phyloP scores from a whole-genome alignment of 1,284 basidiomycete genomes.

The Coniophora puteana region DNA sequence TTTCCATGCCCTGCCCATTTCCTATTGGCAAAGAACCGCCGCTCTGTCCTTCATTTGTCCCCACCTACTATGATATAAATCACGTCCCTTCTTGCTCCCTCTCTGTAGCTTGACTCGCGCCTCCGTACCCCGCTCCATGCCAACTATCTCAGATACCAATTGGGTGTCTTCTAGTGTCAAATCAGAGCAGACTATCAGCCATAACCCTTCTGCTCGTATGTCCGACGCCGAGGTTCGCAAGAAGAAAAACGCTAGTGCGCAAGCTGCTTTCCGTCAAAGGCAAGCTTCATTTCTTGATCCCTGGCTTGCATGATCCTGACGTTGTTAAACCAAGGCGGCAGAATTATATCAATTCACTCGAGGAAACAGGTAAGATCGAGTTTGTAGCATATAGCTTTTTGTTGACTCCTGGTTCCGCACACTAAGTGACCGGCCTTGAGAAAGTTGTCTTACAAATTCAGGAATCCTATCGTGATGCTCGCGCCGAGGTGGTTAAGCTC shows the following conservation, averaged over 20 bases:
- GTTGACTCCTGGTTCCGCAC: slow-evolving; percentile 12
- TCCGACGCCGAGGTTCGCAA: slow-evolving; percentile 70
- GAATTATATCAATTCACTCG: slow-evolving; percentile 83
- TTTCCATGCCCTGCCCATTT: slow-evolving; percentile 38
- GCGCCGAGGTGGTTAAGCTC: slow-evolving; percentile 52
- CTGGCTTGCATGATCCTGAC: slow-evolving; percentile 19
- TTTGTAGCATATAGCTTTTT: slow-evolving; percentile 14
- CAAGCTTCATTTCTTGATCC: slow-evolving; percentile 10
- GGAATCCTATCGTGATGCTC: slow-evolving; percentile 69
- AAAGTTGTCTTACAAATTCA: slow-evolving; percentile 77
- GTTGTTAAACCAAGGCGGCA: slow-evolving; percentile 59
- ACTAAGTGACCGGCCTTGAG: slow-evolving; percentile 72
- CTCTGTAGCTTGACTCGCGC: slow-evolving; percentile 20
- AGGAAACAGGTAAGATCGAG: slow-evolving; percentile 66
- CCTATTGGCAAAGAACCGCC: too few relatives aligned
- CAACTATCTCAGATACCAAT: slow-evolving; percentile 38
- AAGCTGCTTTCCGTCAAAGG: slow-evolving; percentile 47
- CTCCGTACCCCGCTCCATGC: slow-evolving; percentile 35
- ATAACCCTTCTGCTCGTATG: slow-evolving; percentile 29
- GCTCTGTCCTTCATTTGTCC: slow-evolving; percentile 9
- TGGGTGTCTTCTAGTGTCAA: too few relatives aligned
- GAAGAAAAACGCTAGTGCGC: slow-evolving; percentile 80
- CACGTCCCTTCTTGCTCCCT: slow-evolving; percentile 23
- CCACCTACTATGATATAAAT: slow-evolving; percentile 10
- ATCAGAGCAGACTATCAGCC: slow-evolving; percentile 41